These are phyloP conservation scores for Verticillium tricorpus DNA, from an alignment of 2,329 filamentous ascomycete genomes.

Conservation along the genomic window DNA sequence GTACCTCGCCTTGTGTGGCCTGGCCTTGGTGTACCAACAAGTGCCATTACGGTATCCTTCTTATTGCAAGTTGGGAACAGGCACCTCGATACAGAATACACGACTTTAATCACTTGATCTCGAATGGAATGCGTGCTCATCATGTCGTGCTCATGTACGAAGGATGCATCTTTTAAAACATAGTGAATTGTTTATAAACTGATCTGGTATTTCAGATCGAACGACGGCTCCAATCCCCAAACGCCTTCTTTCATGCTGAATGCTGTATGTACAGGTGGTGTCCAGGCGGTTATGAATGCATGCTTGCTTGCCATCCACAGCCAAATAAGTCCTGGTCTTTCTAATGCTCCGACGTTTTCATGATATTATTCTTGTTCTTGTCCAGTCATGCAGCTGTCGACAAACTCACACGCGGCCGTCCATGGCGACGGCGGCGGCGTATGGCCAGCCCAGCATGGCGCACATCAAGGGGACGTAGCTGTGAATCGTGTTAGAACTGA, in stretches of 20 bases:
- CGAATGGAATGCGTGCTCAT: too few species aligned
- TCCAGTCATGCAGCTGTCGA: background rate
- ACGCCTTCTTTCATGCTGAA: slow-evolving; percentile 6
- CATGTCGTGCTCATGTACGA: too few species aligned
- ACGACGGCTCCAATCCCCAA: slow-evolving; percentile 5
- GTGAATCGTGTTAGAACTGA: background rate
- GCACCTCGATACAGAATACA: too few species aligned
- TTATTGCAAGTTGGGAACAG: too few species aligned
- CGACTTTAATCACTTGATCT: too few species aligned
- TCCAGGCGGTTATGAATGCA: background rate
- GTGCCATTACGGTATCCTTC: too few species aligned
- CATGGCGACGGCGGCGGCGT: slow-evolving; percentile 3
- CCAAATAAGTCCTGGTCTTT: background rate
- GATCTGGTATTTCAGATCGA: background rate
- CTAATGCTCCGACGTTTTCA: too few species aligned
- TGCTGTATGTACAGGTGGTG: slow-evolving; percentile 10
- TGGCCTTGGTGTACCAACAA: too few species aligned
- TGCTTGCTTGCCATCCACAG: background rate
- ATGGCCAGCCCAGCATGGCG: slow-evolving; percentile 12
- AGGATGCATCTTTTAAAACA: slow-evolving; percentile 3
- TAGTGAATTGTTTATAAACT: slow-evolving; percentile 5
- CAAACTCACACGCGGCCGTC: slow-evolving; percentile 8
- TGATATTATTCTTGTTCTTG: background rate
- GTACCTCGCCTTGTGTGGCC: background rate
- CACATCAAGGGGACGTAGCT: slow-evolving; percentile 4